A percentile compares a stretch with the other conserved stretches of the same genome.
These are phyloP conservation scores for Globisporangium takayamanum DNA, from an alignment of 352 stramenopile genomes.

Conservation along the genomic window DNA sequence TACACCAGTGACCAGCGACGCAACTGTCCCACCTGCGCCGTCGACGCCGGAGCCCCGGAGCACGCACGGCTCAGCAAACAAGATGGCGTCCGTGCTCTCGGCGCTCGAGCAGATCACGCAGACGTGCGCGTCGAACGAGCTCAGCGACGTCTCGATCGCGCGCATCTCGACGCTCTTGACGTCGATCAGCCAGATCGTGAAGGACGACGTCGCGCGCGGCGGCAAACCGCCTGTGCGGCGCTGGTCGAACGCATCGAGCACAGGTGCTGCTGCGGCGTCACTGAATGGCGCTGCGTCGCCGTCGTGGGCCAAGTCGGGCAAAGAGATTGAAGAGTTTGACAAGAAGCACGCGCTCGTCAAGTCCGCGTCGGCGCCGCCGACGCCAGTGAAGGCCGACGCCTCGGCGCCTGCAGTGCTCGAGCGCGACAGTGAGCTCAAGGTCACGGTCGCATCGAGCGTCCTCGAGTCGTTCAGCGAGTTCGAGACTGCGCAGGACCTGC, in stretches of 20 bases:
- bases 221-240: slow-evolving; percentile 40
- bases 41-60: background rate
- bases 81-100: slow-evolving; percentile 35
- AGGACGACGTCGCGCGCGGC: slow-evolving; percentile 30
- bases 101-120: slow-evolving; percentile 44
- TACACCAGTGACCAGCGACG: background rate
- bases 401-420: slow-evolving; percentile 24
- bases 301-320: slow-evolving; percentile 30
- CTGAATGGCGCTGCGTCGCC: slow-evolving; percentile 9
- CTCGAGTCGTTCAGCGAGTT: slow-evolving; percentile 60
- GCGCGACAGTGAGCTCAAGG: slow-evolving; percentile 18
- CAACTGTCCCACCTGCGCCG: too few relatives aligned
- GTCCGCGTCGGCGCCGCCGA: background rate
- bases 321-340: slow-evolving; percentile 34
- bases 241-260: slow-evolving; percentile 22
- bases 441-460: slow-evolving; percentile 30
- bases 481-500: slow-evolving; percentile 54
- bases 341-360: slow-evolving; percentile 7
- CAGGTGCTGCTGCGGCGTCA: slow-evolving; percentile 11
- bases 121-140: slow-evolving; percentile 48
- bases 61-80: slow-evolving; percentile 4
- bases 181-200: slow-evolving; percentile 63
- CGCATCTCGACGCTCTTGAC: slow-evolving; percentile 59
- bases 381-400: background rate
- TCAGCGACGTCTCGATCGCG: slow-evolving; percentile 56